Conservation (phyloP, 768 basidiomycete genomes). For the Coprinellus micaceus region DNA sequence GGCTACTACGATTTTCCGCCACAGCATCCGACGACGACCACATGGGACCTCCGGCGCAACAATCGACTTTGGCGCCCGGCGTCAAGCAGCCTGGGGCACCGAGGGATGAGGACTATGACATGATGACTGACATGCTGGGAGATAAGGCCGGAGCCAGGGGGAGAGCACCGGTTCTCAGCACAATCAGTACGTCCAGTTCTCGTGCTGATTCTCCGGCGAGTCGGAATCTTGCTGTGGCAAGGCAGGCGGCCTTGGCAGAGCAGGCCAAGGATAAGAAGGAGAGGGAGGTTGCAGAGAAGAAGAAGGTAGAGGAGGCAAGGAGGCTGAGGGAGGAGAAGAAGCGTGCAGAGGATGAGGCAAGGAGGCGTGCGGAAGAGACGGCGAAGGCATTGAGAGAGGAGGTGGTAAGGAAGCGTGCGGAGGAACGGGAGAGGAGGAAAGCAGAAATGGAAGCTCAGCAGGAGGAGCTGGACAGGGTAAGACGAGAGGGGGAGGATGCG, state of each 20-base stretch:
- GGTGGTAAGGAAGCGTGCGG: neutral
- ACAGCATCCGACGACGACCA: slow-evolving; percentile 21
- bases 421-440: neutral
- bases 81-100: too few relatives aligned
- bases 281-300: neutral
- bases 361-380: neutral
- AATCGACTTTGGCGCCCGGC: too few relatives aligned
- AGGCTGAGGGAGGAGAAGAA: slow-evolving; percentile 24
- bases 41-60: slow-evolving; percentile 10
- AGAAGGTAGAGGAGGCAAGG: neutral
- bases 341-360: slow-evolving; percentile 13
- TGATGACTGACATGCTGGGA: too few relatives aligned
- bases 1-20: slow-evolving; percentile 22
- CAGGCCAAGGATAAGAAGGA: neutral
- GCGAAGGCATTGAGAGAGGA: slow-evolving; percentile 25
- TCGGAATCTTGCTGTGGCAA: slow-evolving; percentile 19
- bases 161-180: too few relatives aligned
- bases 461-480: neutral
- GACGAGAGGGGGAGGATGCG: neutral
- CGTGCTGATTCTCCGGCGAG: slow-evolving; percentile 8
- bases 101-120: too few relatives aligned
- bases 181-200: neutral
- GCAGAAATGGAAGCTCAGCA: neutral
- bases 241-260: neutral
- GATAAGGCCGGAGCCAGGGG: too few relatives aligned